Evolutionary conservation across 768 basidiomycete species (phyloP).

Genomic region (Chlorophyllum brunneum): DNA sequence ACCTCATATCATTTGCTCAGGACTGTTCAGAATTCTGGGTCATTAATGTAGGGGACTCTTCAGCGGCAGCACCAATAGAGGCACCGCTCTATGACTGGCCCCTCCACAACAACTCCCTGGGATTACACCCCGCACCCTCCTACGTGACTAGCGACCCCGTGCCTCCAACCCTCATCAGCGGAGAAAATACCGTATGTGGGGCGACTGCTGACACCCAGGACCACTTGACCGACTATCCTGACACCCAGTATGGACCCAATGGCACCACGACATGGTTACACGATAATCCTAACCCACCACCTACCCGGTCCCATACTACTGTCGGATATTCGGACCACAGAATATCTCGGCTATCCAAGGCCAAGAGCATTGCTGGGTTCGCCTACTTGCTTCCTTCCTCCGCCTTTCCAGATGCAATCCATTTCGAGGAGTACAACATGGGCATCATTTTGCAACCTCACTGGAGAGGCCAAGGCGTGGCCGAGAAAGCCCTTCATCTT

Average conservation of each 20-base stretch:
- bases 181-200: neutral
- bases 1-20: constrained; percentile 38
- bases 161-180: neutral
- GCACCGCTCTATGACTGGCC: neutral
- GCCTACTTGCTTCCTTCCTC: constrained; percentile 37
- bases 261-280: neutral
- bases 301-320: neutral
- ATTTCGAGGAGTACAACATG: constrained; percentile 45
- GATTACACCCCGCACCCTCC: neutral
- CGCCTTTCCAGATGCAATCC: constrained; percentile 25
- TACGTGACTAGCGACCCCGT: neutral
- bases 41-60: constrained; percentile 21
- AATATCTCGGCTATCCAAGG: neutral
- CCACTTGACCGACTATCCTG: neutral
- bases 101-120: neutral
- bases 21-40: constrained; percentile 37
- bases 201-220: neutral
- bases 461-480: constrained; percentile 40
- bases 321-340: neutral
- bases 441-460: constrained; percentile 45
- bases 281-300: no score
- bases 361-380: constrained; percentile 29
- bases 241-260: neutral
- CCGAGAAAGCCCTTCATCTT: constrained; percentile 40
- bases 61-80: constrained; percentile 8